These are phyloP conservation scores for Colletotrichum incanum DNA, from an alignment of 2,329 filamentous ascomycete genomes.

Conservation along the genomic window DNA sequence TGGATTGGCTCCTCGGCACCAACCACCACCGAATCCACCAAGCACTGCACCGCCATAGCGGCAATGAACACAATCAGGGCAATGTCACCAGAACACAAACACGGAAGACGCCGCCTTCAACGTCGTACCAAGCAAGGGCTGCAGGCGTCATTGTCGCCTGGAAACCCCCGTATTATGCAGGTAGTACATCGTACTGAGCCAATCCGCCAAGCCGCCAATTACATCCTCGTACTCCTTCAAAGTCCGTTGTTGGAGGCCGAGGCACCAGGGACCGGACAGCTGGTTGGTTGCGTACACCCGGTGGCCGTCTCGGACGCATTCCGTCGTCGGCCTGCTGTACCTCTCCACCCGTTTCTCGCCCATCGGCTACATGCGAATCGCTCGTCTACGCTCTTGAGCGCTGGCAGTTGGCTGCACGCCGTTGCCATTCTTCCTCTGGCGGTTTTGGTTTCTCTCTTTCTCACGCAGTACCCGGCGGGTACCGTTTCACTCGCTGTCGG, in stretches of 20 bases:
- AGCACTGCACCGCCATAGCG: background rate
- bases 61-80: background rate
- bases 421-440: background rate
- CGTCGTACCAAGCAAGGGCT: constrained; percentile 27
- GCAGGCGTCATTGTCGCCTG: background rate
- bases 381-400: constrained; percentile 9
- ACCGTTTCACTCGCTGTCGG: constrained; percentile 26
- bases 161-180: background rate
- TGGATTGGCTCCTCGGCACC: background rate
- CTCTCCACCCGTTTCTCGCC: background rate
- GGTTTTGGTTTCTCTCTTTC: background rate
- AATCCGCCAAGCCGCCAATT: no score
- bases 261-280: constrained; percentile 3
- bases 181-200: constrained; percentile 17
- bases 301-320: no score
- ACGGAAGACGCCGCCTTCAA: constrained; percentile 33
- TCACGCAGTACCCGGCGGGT: constrained; percentile 10
- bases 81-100: background rate
- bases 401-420: background rate
- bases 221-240: background rate
- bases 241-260: constrained; percentile 13
- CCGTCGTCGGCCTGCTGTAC: background rate
- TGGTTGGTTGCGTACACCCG: background rate
- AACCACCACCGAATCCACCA: background rate
- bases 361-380: background rate